phyloP scores from a whole-genome alignment of 1,284 basidiomycete genomes.

The Apiotrichum laibachii region DNA sequence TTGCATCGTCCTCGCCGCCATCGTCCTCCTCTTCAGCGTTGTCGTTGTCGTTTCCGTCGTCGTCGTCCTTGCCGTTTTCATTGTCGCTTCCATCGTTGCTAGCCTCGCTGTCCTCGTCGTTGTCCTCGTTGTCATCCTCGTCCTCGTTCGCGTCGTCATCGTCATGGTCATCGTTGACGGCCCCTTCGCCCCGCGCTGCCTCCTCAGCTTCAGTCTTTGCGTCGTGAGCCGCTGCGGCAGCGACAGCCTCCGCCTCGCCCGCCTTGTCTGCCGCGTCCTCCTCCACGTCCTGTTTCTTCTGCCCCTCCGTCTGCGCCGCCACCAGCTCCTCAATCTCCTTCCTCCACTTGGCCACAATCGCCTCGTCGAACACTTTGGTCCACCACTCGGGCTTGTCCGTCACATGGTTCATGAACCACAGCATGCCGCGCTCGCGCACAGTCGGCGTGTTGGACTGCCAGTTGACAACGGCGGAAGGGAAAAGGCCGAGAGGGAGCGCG shows the following conservation, averaged over 20 bases:
- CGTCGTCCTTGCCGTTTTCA: background rate
- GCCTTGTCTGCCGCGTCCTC: background rate
- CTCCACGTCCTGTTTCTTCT: background rate
- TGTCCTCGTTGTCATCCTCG: background rate
- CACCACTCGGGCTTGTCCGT: conserved; percentile 18
- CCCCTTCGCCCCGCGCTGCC: background rate
- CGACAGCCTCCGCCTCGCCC: background rate
- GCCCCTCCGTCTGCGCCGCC: background rate
- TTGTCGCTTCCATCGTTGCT: background rate
- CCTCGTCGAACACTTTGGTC: conserved; percentile 10
- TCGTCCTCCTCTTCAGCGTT: too few relatives aligned
- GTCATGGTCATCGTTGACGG: background rate
- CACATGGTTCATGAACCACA: conserved; percentile 13
- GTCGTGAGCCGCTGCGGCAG: background rate
- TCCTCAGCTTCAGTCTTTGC: background rate
- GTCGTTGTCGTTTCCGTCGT: background rate
- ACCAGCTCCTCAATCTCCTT: conserved; percentile 1
- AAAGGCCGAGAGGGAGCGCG: background rate
- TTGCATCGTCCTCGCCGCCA: too few relatives aligned
- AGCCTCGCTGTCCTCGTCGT: background rate
- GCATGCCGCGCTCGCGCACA: conserved; percentile 16
- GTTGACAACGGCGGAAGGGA: conserved; percentile 8
- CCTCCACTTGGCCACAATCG: conserved; percentile 17
- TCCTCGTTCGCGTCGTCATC: background rate
- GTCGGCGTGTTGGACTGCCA: conserved; percentile 12